Conservation (phyloP, 225 moss, liverwort and hornwort species). For the Physcomitrium patens region DNA sequence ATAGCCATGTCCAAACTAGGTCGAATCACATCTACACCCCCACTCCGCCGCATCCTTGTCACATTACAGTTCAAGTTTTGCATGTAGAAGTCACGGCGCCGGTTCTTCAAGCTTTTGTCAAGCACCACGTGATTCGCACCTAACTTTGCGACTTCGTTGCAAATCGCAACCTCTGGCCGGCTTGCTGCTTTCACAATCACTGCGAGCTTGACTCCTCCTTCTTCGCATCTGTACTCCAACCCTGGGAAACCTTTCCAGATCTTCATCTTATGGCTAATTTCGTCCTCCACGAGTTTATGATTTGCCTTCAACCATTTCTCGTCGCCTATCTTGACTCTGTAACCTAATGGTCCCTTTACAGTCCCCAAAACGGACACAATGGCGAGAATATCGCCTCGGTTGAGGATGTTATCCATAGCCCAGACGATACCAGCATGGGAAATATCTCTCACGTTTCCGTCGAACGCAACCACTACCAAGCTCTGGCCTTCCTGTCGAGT, state of each 20-base stretch:
- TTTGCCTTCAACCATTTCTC: conserved; percentile 30
- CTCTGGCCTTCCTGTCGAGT: not conserved
- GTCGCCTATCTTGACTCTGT: conserved; percentile 35
- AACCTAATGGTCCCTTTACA: conserved; percentile 42
- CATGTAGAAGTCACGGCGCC: conserved; percentile 32
- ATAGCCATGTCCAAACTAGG: not conserved
- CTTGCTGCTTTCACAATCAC: conserved; percentile 40
- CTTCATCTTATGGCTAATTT: conserved; percentile 26
- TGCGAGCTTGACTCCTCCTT: conserved; percentile 40
- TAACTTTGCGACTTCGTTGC: conserved; percentile 35
- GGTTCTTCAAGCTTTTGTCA: conserved; percentile 51
- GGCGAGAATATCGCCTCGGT: conserved; percentile 38
- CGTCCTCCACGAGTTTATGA: conserved; percentile 34
- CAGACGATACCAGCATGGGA: conserved; percentile 35
- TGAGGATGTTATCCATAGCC: conserved; percentile 48
- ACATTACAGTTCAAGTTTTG: conserved; percentile 39
- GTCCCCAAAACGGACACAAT: conserved; percentile 35
- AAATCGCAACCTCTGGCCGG: conserved; percentile 36
- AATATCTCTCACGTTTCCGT: conserved; percentile 34
- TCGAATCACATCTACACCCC: conserved; percentile 49
- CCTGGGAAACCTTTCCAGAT: conserved; percentile 29
- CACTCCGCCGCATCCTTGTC: conserved; percentile 43
- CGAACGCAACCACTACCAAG: conserved; percentile 43
- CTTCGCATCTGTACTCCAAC: conserved; percentile 33
- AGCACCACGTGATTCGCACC: conserved; percentile 43